A percentile compares a stretch with the other conserved stretches of the same genome.
phyloP scores from a whole-genome alignment of 495 filamentous ascomycete genomes.

The Neurospora cerealis region DNA sequence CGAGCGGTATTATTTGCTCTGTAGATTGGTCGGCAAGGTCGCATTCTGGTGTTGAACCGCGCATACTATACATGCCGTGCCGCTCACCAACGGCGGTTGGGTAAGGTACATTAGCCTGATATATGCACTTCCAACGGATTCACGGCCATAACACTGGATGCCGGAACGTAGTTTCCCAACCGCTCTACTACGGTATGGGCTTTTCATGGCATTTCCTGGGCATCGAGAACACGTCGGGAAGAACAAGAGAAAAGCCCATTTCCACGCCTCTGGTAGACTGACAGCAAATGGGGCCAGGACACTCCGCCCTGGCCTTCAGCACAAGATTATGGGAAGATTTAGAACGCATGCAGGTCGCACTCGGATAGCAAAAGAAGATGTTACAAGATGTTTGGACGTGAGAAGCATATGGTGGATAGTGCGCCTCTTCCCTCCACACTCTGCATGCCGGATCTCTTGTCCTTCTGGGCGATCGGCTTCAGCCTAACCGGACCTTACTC shows the following conservation, averaged over 20 bases:
- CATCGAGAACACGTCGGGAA: neutral
- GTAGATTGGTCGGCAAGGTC: neutral
- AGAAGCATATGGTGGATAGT: neutral
- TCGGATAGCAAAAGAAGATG: neutral
- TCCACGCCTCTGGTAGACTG: neutral
- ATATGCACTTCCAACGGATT: neutral
- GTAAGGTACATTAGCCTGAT: neutral
- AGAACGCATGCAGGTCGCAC: too few relatives aligned
- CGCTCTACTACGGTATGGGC: fast-evolving
- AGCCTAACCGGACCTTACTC: neutral
- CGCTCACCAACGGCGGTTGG: neutral
- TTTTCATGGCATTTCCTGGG: neutral
- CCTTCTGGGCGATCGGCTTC: neutral
- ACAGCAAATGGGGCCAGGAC: neutral
- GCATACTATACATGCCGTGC: neutral
- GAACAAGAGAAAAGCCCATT: neutral
- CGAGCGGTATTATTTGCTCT: neutral
- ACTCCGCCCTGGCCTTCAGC: neutral
- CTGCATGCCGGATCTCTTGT: neutral
- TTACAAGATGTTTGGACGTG: neutral
- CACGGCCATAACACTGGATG: neutral
- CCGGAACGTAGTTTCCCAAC: neutral
- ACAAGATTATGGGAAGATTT: neutral
- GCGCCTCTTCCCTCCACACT: neutral
- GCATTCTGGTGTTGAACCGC: neutral